Base-by-base conservation (phyloP, 2,329 filamentous ascomycete genomes). In the Fusarium brevicatenulatum region DNA sequence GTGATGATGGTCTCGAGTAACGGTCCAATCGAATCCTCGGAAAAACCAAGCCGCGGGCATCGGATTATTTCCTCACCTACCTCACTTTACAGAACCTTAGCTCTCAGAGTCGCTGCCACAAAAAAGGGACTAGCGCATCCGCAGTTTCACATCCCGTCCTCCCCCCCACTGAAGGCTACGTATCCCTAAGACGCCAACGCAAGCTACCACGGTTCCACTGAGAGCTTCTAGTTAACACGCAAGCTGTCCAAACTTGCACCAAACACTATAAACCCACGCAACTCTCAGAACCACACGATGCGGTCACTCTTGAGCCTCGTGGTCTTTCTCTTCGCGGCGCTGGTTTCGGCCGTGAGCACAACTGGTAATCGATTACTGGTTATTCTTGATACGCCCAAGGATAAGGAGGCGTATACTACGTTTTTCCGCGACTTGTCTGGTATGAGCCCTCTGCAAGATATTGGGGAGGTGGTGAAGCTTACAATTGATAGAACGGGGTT, bases 351-450 rank as follows among this genome's bases (percentile, higher is more conserved):
- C 64, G 84, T 92, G 78, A 97, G 95, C 85, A 92, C 91, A 72
- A 88, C 90, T 54, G 96, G 95, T 68, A 90, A 89, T 82, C 90
- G 94, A 80, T 84, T 98, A 82, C 87, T 99, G 79, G 95, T 97
- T 69, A 89, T 99, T 66, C 84, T 97, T 59, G 95, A 98, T 78
- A 92, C 97, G 77, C 87, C 90, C 71, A 88, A 89, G 46, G 94
- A 97, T 80, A 94, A 95, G 87, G 89, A 89, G 76, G 89, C 89
- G 75, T 99, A 97, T 83, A 93, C 93, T 66, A 92, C 91, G 78
- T 95, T 98, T 82, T 86, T 95, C 73, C 88, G 87, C 63, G 92
- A 95, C 80, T 82, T 96, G 67, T 86, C 90, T 80, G 87, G 93
- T 93, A 85, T 80, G 80, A 46, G 8, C 11, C 18, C 9, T 25